Conservation (phyloP, 176 grass and related monocot genomes). For the Cenchrus purpureus region DNA sequence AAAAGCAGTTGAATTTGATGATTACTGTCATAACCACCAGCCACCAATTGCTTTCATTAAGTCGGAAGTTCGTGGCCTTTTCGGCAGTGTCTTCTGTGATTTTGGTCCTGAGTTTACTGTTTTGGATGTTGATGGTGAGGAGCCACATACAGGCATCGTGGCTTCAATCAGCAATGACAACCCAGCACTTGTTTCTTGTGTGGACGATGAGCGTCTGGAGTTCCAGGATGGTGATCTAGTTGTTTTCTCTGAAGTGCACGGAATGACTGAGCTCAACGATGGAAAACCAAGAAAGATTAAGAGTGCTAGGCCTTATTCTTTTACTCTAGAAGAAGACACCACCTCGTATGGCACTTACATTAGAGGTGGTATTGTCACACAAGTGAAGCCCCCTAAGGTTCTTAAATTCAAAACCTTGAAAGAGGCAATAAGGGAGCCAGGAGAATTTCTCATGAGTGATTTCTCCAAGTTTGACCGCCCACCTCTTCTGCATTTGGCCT, state of each 20-base stretch:
- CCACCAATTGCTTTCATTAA: constrained; percentile 95
- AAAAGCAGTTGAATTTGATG: constrained; percentile 74
- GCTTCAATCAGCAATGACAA: constrained; percentile 91
- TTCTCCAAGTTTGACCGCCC: constrained; percentile 90
- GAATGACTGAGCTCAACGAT: constrained; percentile 91
- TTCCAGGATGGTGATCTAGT: constrained; percentile 94
- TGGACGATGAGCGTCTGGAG: constrained; percentile 95
- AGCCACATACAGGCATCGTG: constrained; percentile 90
- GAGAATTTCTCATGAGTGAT: constrained; percentile 92
- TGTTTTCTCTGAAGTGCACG: constrained; percentile 86
- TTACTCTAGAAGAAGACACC: constrained; percentile 89
- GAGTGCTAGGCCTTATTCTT: constrained; percentile 85
- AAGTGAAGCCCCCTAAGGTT: constrained; percentile 83
- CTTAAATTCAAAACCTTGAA: constrained; percentile 85
- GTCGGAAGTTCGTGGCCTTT: constrained; percentile 83
- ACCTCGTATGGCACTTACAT: constrained; percentile 68
- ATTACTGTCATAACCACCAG: constrained; percentile 82
- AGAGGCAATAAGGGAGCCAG: constrained; percentile 82
- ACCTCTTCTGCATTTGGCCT: constrained; percentile 83
- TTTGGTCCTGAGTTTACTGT: constrained; percentile 90
- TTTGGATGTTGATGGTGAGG: constrained; percentile 91
- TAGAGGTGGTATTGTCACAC: constrained; percentile 87
- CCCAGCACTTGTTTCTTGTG: constrained; percentile 76
- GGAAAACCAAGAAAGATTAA: constrained; percentile 85
- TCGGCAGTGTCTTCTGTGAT: constrained; percentile 86